phyloP scores from a whole-genome alignment of 2,329 filamentous ascomycete species.

The Curvularia sp. region DNA sequence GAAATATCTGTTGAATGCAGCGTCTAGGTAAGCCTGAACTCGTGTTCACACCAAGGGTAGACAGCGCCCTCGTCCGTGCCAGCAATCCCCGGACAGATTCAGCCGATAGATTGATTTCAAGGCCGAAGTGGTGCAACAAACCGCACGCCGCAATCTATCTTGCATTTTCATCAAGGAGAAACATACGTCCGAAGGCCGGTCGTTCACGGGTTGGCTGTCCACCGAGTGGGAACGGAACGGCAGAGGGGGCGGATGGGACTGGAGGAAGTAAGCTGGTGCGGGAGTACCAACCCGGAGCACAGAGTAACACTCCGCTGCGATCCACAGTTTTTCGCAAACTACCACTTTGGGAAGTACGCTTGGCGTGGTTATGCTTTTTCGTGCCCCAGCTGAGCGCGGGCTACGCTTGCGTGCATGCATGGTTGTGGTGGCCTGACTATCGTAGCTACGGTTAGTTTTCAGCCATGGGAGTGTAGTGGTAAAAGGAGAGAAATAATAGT shows the following conservation, averaged over 20 bases:
- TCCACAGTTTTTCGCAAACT: background rate
- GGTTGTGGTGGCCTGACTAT: background rate
- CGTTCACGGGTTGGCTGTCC: background rate
- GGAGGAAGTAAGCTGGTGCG: background rate
- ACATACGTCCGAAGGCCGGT: background rate
- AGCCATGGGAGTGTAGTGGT: background rate
- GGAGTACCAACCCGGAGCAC: conserved; percentile 2
- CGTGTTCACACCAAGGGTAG: background rate
- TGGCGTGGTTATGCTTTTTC: background rate
- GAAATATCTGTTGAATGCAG: background rate
- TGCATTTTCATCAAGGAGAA: background rate
- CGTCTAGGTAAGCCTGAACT: conserved; percentile 7
- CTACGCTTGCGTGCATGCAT: background rate
- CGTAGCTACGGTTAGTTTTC: background rate
- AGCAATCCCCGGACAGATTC: background rate
- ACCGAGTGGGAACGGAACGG: background rate
- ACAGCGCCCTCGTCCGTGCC: background rate
- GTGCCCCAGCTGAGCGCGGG: background rate
- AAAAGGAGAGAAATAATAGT: background rate
- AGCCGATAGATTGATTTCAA: background rate
- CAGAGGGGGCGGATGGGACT: background rate
- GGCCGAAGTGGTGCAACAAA: background rate
- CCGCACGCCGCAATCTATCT: background rate
- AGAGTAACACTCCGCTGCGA: conserved; percentile 5
- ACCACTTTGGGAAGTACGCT: background rate